These are phyloP conservation scores for Thielaviopsis ethacetica DNA, from an alignment of 2,329 filamentous ascomycete genomes.

Conservation along the genomic window DNA sequence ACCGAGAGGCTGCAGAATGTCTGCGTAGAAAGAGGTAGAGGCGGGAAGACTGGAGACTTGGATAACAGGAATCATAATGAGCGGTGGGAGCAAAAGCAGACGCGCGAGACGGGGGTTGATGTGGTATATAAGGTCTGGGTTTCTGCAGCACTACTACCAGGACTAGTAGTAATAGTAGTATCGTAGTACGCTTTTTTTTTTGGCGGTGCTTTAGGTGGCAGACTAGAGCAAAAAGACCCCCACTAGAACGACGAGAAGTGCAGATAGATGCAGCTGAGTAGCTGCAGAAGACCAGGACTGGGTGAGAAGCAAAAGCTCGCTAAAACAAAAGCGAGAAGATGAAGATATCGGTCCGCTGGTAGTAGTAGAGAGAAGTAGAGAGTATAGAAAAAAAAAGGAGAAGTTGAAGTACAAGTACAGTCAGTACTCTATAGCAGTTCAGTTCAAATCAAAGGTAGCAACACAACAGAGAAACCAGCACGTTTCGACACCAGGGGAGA, in stretches of 20 bases:
- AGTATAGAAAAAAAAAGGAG: no score
- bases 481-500: no score
- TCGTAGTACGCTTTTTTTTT: neutral
- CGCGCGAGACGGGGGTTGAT: neutral
- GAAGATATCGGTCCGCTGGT: no score
- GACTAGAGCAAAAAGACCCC: neutral
- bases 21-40: constrained; percentile 70
- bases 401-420: no score
- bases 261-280: neutral
- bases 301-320: no score
- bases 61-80: constrained; percentile 32
- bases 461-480: no score
- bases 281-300: neutral
- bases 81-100: constrained; percentile 8
- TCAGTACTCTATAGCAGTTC: no score
- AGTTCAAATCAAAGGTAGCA: no score
- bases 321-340: no score
- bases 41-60: constrained; percentile 63
- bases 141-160: neutral
- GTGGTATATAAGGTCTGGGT: neutral
- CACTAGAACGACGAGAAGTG: neutral
- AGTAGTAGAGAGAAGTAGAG: no score
- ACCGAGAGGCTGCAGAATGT: constrained; percentile 61
- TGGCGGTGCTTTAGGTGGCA: neutral
- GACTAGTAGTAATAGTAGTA: neutral